Conservation (phyloP, 148 eudicot genomes). For the Silene latifolia region DNA sequence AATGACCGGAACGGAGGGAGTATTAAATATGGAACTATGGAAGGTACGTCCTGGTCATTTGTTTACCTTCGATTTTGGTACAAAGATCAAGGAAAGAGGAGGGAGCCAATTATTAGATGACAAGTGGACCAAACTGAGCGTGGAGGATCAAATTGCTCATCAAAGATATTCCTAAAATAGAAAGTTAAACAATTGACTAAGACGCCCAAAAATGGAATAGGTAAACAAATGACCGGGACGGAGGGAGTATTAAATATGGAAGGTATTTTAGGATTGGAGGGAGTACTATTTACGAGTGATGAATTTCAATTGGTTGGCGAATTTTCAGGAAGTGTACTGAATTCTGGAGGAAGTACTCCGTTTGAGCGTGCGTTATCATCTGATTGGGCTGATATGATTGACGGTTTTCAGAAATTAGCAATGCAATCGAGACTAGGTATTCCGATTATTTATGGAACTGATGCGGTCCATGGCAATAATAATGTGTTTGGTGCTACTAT, state of each 20-base stretch:
- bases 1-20: too few species aligned
- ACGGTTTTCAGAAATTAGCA: slow-evolving; percentile 63
- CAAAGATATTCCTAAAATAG: too few species aligned
- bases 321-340: slow-evolving; percentile 70
- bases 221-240: too few species aligned
- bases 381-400: slow-evolving; percentile 92
- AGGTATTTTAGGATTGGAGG: not conserved
- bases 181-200: too few species aligned
- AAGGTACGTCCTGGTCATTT: too few species aligned
- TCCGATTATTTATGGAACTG: slow-evolving; percentile 75
- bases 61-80: too few species aligned
- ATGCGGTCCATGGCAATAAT: slow-evolving; percentile 93
- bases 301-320: not conserved
- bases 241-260: not conserved
- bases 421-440: slow-evolving; percentile 73
- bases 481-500: slow-evolving; percentile 81
- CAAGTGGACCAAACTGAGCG: too few species aligned
- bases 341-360: slow-evolving; percentile 69
- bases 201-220: too few species aligned
- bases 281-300: not conserved
- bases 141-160: too few species aligned
- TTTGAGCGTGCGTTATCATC: slow-evolving; percentile 50
- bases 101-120: too few species aligned
- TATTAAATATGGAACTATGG: too few species aligned
- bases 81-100: too few species aligned